These are phyloP conservation scores for Colletotrichum paranaense DNA, from an alignment of 2,329 filamentous ascomycete genomes.

Conservation along the genomic window DNA sequence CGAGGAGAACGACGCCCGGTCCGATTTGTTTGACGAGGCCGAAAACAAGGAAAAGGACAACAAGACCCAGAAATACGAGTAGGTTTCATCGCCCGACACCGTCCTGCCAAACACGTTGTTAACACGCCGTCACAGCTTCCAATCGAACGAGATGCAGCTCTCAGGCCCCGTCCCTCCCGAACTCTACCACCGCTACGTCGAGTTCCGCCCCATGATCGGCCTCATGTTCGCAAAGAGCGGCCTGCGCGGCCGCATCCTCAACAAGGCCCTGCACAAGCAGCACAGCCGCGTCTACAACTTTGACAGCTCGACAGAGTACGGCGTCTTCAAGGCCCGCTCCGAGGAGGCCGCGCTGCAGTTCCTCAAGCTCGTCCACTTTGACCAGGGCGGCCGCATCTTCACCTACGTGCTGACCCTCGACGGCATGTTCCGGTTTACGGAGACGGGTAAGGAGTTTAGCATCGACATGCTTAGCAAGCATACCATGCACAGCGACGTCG, in stretches of 20 bases:
- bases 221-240: conserved; percentile 87
- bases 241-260: conserved; percentile 81
- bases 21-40: conserved; percentile 37
- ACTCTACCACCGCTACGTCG: conserved; percentile 92
- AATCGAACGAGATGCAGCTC: conserved; percentile 91
- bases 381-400: conserved; percentile 86
- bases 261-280: conserved; percentile 89
- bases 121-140: conserved; percentile 70
- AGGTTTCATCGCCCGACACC: too few species aligned
- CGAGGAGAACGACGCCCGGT: conserved; percentile 58
- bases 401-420: conserved; percentile 94
- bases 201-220: conserved; percentile 90
- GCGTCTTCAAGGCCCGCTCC: conserved; percentile 73
- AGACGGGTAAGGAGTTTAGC: conserved; percentile 95
- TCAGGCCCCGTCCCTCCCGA: conserved; percentile 82
- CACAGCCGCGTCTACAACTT: conserved; percentile 92
- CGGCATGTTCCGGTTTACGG: conserved; percentile 88
- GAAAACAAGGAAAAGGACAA: conserved; percentile 55
- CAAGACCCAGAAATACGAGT: conserved; percentile 79
- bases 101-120: too few species aligned
- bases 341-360: conserved; percentile 82
- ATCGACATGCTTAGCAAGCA: conserved; percentile 95
- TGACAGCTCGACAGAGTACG: conserved; percentile 79
- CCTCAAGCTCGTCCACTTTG: conserved; percentile 86
- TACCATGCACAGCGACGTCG: conserved; percentile 95